A percentile compares a stretch with the other conserved stretches of the same genome.
phyloP scores from a whole-genome alignment of 257 asterid species.

The Plantago ovata region DNA sequence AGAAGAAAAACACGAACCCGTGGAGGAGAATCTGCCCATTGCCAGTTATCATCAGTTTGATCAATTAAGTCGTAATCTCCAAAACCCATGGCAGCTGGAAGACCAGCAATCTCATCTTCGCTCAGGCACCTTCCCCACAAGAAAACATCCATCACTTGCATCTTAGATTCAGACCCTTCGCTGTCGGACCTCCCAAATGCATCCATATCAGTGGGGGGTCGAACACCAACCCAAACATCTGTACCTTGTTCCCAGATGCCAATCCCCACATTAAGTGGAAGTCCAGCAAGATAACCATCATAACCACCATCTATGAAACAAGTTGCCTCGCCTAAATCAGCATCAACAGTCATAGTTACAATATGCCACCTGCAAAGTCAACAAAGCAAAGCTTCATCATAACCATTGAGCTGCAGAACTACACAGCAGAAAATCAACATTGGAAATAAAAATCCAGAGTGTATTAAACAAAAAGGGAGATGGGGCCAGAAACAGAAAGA shows the following conservation, averaged over 20 bases:
- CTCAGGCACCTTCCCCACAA: constrained; percentile 96
- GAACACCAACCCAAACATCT: constrained; percentile 83
- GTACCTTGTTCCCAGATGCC: constrained; percentile 92
- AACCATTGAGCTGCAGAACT: constrained; percentile 12
- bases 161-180: constrained; percentile 90
- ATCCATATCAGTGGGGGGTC: constrained; percentile 92
- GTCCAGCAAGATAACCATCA: constrained; percentile 86
- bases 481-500: neutral
- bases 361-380: constrained; percentile 93
- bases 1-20: constrained; percentile 55
- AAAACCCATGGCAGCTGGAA: constrained; percentile 75
- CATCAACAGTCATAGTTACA: constrained; percentile 83
- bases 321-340: constrained; percentile 92
- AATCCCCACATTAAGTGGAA: constrained; percentile 72
- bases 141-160: constrained; percentile 96
- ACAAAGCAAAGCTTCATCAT: constrained; percentile 8
- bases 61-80: constrained; percentile 66
- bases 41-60: constrained; percentile 93
- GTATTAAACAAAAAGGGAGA: neutral
- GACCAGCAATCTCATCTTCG: constrained; percentile 89
- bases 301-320: constrained; percentile 93
- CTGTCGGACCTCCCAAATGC: constrained; percentile 99
- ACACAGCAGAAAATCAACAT: neutral
- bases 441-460: neutral
- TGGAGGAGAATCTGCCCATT: constrained; percentile 96